Conservation (phyloP, 345 rosid genomes). For the Firmiana major region DNA sequence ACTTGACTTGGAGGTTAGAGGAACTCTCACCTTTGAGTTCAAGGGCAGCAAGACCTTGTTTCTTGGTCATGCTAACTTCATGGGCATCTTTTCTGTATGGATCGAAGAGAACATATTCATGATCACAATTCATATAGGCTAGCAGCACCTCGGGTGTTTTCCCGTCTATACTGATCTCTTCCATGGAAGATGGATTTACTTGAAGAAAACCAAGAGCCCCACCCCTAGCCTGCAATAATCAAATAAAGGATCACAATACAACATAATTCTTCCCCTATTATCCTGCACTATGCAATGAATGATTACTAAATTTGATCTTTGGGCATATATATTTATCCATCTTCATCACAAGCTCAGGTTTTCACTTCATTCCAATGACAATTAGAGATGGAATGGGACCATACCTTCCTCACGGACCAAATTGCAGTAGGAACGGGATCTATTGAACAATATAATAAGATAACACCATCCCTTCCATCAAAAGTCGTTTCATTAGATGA, state of each 20-base stretch:
- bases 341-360: not conserved
- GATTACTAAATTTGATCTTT: not conserved
- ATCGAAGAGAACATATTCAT: constrained; percentile 77
- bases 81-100: constrained; percentile 50
- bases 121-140: constrained; percentile 71
- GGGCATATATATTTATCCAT: not conserved
- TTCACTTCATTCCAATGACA: not conserved
- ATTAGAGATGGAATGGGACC: not conserved
- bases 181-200: constrained; percentile 27
- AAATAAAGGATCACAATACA: constrained; percentile 11
- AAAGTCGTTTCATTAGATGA: constrained; percentile 35
- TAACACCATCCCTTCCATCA: constrained; percentile 64
- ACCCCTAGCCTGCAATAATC: constrained; percentile 62
- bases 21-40: constrained; percentile 47
- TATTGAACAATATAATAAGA: constrained; percentile 58
- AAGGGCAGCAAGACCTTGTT: constrained; percentile 26
- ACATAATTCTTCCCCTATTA: not conserved
- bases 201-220: constrained; percentile 62
- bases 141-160: constrained; percentile 43
- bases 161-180: constrained; percentile 33
- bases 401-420: constrained; percentile 86
- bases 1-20: not conserved
- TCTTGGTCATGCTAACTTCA: constrained; percentile 39
- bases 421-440: constrained; percentile 67
- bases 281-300: not conserved